These are phyloP conservation scores for Cadophora luteo-olivacea DNA, from an alignment of 2,329 filamentous ascomycete species.

Conservation along the genomic window DNA sequence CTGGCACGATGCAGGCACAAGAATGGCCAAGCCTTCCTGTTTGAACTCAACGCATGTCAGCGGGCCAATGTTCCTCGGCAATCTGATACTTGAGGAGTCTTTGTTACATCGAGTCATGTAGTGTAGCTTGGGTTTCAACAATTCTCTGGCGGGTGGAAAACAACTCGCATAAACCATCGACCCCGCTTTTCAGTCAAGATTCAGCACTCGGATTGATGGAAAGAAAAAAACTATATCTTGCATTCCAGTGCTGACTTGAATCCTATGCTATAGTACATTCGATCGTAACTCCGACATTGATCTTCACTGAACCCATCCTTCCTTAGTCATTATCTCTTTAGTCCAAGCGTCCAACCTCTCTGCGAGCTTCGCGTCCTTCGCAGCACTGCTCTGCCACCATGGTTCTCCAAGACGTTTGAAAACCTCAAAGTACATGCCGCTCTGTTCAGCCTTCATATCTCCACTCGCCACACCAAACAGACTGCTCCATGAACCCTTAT, in stretches of 20 bases:
- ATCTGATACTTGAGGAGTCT: not conserved
- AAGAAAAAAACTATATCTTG: not conserved
- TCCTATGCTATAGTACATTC: not conserved
- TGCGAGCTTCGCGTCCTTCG: conserved; percentile 46
- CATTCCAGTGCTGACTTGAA: not conserved
- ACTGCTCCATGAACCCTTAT: conserved; percentile 29
- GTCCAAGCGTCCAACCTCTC: conserved; percentile 47
- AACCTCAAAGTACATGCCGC: conserved; percentile 47
- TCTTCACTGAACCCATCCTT: conserved; percentile 39
- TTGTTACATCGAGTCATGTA: not conserved
- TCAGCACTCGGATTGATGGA: not conserved
- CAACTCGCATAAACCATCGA: no score
- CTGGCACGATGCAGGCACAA: not conserved
- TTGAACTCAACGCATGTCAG: not conserved
- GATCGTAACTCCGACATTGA: not conserved
- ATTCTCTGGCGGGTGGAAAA: no score
- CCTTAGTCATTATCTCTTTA: conserved; percentile 43
- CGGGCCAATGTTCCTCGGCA: not conserved
- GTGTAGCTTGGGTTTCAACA: not conserved
- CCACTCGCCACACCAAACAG: conserved; percentile 47
- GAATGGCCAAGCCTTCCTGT: not conserved
- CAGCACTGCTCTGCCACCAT: conserved; percentile 44
- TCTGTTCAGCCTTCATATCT: conserved; percentile 48
- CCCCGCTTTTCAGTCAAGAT: not conserved
- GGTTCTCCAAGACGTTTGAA: conserved; percentile 43